Evolutionary conservation across 2,329 filamentous ascomycete species (phyloP).

Genomic region (Aspergillus phoenicis): DNA sequence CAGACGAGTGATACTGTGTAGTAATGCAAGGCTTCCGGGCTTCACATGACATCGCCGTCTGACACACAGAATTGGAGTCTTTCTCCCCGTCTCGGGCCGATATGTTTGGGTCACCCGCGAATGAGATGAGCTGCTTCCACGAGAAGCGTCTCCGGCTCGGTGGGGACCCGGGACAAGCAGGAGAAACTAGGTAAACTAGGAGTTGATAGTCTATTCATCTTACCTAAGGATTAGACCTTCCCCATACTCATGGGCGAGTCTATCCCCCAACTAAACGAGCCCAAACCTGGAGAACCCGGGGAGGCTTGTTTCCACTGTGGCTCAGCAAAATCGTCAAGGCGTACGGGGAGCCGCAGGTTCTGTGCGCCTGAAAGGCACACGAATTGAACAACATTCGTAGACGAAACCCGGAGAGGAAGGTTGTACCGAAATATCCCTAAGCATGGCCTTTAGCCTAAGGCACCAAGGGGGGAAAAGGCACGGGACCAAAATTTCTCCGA

Average conservation of each 20-base stretch:
- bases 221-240: slow-evolving; percentile 7
- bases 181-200: neutral
- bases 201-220: neutral
- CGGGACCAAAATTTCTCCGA: neutral
- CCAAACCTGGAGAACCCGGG: neutral
- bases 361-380: neutral
- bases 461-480: neutral
- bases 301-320: neutral
- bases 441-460: neutral
- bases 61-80: slow-evolving; percentile 4
- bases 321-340: neutral
- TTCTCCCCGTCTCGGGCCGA: slow-evolving; percentile 7
- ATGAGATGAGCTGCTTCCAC: slow-evolving; percentile 1
- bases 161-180: slow-evolving; percentile 5
- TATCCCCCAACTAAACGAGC: neutral
- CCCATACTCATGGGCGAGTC: neutral
- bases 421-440: neutral
- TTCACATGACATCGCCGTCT: slow-evolving; percentile 9
- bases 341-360: neutral
- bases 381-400: neutral
- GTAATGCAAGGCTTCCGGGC: neutral
- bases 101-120: neutral
- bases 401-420: neutral
- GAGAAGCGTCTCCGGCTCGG: slow-evolving; percentile 4
- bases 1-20: neutral